Conservation (phyloP, 2,329 filamentous ascomycete species). For the Fusarium musae region DNA sequence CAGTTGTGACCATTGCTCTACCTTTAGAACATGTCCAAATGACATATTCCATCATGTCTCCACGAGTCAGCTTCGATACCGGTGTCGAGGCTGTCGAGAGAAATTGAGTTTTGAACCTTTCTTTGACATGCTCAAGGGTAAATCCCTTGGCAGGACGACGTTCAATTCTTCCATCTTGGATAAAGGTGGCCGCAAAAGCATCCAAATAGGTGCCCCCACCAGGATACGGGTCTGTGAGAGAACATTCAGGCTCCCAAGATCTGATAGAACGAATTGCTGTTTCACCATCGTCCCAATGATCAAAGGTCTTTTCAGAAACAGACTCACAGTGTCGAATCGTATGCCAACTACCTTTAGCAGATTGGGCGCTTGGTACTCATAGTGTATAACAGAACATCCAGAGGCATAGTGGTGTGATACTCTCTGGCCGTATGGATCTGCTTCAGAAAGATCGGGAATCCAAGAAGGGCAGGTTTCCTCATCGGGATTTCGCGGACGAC, state of each 20-base stretch:
- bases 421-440: not conserved
- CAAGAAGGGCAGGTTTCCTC: not conserved
- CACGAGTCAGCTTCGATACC: rapidly evolving
- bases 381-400: not conserved
- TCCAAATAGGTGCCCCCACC: rapidly evolving
- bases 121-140: not conserved
- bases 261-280: rapidly evolving
- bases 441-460: not conserved
- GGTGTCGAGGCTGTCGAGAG: not conserved
- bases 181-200: not conserved
- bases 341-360: not conserved
- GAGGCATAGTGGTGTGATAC: rapidly evolving
- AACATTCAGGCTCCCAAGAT: not conserved
- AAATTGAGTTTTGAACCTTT: not conserved
- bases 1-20: not conserved
- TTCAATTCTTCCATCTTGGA: not conserved
- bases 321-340: not conserved
- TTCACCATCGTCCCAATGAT: not conserved
- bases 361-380: not conserved
- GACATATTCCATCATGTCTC: not conserved
- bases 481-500: not conserved
- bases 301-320: not conserved
- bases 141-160: not conserved
- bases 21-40: not conserved
- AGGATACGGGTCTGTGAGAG: not conserved